Evolutionary conservation across 73 alveolate genomes (phyloP), one percentile per base, ranked within the genome.

Genomic region (Paramecium biaurelia): DNA sequence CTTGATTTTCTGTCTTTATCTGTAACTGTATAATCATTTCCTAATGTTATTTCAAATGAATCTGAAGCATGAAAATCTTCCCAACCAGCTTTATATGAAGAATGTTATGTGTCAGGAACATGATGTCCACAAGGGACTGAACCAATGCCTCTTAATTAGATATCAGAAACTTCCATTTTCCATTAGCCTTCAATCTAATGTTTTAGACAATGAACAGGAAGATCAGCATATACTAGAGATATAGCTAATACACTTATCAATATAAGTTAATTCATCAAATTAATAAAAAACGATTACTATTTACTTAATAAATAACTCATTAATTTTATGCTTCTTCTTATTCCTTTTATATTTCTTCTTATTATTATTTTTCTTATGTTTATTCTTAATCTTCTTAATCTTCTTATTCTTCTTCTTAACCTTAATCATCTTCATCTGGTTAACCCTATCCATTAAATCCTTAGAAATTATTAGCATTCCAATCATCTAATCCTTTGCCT

Each of bases 401-500:
- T 32, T 38, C 47, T 38, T 38, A 38, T n/a, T 82, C 92, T 85
- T 93, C 97, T 53, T 93, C 96, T 23, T 94, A 96, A 45, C 92
- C 95, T 45, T 85, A 70, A 35, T 85, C 92, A 56, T 58, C 92
- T 11, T 56, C 85, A 56, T 32, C 70, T 14, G 34, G 34, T 10
- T 72, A 70, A 63, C 85, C 92, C 49, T 76, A 89, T 21, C 95
- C 97, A 23, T 93, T 95, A 85, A 95, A 93, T 56, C 93, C 93
- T 57, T 92, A 58, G 92, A 92, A 70, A 24, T 57, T 32, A 92
- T 84, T 41, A 12, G 49, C 72, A 88, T 90, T 92, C 92, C 94
- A 85, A 93, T 95, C 96, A 93, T 93, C 98, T 32, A 86, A 93
- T 53, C 94, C 95, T 88, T 95, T 92, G 30, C 93, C 94, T 34